phyloP scores from a whole-genome alignment of 169 alveolate genomes.

The Eimeria tenella region DNA sequence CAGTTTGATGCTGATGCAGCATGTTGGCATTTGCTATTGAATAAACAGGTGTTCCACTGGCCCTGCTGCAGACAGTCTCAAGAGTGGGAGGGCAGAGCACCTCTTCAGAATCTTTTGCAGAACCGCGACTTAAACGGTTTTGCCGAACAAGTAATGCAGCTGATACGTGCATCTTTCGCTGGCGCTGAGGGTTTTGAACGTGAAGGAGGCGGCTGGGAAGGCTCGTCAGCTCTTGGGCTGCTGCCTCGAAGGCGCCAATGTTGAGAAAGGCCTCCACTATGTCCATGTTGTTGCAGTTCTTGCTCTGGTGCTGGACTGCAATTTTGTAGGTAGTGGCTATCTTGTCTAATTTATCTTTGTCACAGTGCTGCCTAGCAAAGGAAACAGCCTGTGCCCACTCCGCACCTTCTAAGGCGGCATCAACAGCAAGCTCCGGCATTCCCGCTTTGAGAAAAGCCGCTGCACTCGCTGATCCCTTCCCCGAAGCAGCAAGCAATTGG shows the following conservation, averaged over 20 bases:
- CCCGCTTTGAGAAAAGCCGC: slow-evolving; percentile 51
- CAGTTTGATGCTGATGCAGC: background rate
- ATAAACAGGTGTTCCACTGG: background rate
- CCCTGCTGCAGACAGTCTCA: background rate
- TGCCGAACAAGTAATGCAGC: slow-evolving; percentile 53
- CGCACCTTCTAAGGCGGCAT: slow-evolving; percentile 56
- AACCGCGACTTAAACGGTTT: background rate
- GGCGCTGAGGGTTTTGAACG: slow-evolving; percentile 5
- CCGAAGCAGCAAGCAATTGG: slow-evolving; percentile 56
- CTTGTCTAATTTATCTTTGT: slow-evolving; percentile 24
- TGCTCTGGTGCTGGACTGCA: slow-evolving; percentile 52
- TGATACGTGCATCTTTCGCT: slow-evolving; percentile 54
- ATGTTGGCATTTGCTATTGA: background rate
- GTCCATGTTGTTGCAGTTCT: background rate
- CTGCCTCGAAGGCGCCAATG: slow-evolving; percentile 44
- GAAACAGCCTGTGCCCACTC: slow-evolving; percentile 58
- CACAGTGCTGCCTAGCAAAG: slow-evolving; percentile 49
- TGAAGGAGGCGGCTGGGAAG: slow-evolving; percentile 11
- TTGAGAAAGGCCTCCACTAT: slow-evolving; percentile 24
- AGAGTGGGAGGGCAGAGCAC: background rate
- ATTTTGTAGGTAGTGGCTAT: slow-evolving; percentile 5
- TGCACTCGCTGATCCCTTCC: slow-evolving; percentile 53
- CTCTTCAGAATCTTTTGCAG: background rate
- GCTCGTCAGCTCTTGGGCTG: slow-evolving; percentile 40
- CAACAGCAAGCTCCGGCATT: slow-evolving; percentile 41